Conservation (phyloP, 2,329 filamentous ascomycete genomes). For the Cladobotryum protrusum region DNA sequence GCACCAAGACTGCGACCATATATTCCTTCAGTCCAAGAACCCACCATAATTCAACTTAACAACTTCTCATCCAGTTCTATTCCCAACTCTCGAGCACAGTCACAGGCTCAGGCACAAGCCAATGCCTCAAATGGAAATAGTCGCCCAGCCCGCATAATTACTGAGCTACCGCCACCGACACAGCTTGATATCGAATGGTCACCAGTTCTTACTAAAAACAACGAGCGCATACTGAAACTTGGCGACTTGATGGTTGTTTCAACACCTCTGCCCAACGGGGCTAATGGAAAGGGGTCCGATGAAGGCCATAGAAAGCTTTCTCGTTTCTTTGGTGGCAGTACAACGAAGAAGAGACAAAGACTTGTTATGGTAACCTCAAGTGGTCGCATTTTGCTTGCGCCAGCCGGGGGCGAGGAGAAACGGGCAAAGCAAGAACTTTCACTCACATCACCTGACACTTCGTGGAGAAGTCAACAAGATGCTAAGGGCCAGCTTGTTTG, state of each 20-base stretch:
- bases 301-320: constrained; percentile 83
- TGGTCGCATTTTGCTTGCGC: constrained; percentile 81
- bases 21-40: constrained; percentile 67
- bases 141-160: constrained; percentile 76
- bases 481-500: constrained; percentile 82
- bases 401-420: constrained; percentile 91
- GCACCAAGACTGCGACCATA: constrained; percentile 83
- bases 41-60: constrained; percentile 68
- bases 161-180: constrained; percentile 90
- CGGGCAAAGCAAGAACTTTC: constrained; percentile 88
- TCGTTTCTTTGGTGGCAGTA: constrained; percentile 86
- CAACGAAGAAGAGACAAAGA: constrained; percentile 85
- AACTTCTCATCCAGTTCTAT: constrained; percentile 33
- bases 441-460: constrained; percentile 67
- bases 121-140: constrained; percentile 38
- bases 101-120: constrained; percentile 32
- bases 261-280: constrained; percentile 68
- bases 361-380: constrained; percentile 93
- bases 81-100: constrained; percentile 22
- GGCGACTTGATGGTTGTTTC: constrained; percentile 84
- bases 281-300: constrained; percentile 63
- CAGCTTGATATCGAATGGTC: constrained; percentile 99
- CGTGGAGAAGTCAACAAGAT: constrained; percentile 75
- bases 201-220: constrained; percentile 80
- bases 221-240: constrained; percentile 90